These are phyloP conservation scores for Kurtzmaniella natalensis DNA, from an alignment of 1,139 yeast genomes.

Conservation along the genomic window DNA sequence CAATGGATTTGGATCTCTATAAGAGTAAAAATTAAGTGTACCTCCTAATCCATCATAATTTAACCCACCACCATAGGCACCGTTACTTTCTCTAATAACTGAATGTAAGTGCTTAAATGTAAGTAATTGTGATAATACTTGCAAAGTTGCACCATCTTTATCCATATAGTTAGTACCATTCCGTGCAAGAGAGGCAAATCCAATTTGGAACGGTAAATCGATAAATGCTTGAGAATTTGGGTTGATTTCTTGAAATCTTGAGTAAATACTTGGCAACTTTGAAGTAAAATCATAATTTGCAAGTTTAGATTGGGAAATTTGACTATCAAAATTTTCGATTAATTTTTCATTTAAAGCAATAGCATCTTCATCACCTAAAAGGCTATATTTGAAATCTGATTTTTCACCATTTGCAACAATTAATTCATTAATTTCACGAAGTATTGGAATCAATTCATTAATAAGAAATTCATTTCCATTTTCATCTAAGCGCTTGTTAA, in stretches of 20 bases:
- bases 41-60: constrained; percentile 81
- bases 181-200: constrained; percentile 70
- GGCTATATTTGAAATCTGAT: constrained; percentile 41
- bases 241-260: constrained; percentile 5
- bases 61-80: constrained; percentile 98
- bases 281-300: not conserved
- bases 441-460: constrained; percentile 57
- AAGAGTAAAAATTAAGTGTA: constrained; percentile 74
- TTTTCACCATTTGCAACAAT: constrained; percentile 32
- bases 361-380: constrained; percentile 53
- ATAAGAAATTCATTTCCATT: constrained; percentile 50
- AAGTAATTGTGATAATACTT: constrained; percentile 73
- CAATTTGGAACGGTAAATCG: constrained; percentile 83
- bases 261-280: constrained; percentile 2
- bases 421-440: constrained; percentile 49
- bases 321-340: constrained; percentile 31
- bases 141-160: constrained; percentile 80
- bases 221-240: constrained; percentile 48
- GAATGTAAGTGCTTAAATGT: constrained; percentile 83
- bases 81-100: constrained; percentile 91
- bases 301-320: not conserved
- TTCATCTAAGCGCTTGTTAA: constrained; percentile 48
- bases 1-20: constrained; percentile 87
- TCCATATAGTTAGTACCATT: constrained; percentile 65
- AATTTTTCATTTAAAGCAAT: constrained; percentile 39